Percentiles rank a stretch among this genome's conserved stretches.
Conservation (phyloP, 2,329 filamentous ascomycete genomes). For the Rhynchosporium graminicola region DNA sequence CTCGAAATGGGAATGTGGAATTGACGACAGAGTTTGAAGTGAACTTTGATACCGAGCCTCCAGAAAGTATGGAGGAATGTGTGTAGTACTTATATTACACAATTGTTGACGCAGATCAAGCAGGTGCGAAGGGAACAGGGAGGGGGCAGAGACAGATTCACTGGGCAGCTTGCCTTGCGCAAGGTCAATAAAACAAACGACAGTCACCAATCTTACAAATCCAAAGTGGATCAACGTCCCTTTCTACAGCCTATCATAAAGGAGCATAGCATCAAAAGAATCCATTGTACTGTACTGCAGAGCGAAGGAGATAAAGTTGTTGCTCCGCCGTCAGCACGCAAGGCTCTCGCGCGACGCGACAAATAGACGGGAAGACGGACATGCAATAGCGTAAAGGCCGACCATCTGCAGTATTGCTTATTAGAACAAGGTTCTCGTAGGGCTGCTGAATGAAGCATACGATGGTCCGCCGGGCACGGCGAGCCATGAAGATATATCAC, state of each 20-base stretch:
- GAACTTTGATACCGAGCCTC: neutral
- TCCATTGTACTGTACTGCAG: neutral
- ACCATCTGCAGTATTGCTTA: slow-evolving; percentile 9
- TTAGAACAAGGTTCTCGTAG: neutral
- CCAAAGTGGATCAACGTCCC: neutral
- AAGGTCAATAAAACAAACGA: neutral
- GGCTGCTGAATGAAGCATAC: neutral
- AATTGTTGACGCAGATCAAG: neutral
- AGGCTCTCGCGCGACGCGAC: slow-evolving; percentile 10
- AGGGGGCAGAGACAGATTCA: neutral
- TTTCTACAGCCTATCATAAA: slow-evolving; percentile 1
- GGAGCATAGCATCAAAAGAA: neutral
- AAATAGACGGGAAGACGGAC: slow-evolving; percentile 1
- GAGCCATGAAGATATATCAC: neutral
- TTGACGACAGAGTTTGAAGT: neutral
- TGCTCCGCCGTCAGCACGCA: slow-evolving; percentile 16
- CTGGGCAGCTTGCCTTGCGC: slow-evolving; percentile 7
- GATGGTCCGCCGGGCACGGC: slow-evolving; percentile 9
- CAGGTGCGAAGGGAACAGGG: neutral
- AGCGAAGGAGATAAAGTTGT: slow-evolving; percentile 14
- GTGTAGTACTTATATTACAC: slow-evolving; percentile 8
- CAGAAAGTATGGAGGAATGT: slow-evolving; percentile 1
- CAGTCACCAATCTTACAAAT: neutral
- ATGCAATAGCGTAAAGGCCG: slow-evolving; percentile 2
- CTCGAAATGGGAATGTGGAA: neutral